These are phyloP conservation scores for Candida anutae DNA, from an alignment of 1,139 yeast species.

Conservation along the genomic window DNA sequence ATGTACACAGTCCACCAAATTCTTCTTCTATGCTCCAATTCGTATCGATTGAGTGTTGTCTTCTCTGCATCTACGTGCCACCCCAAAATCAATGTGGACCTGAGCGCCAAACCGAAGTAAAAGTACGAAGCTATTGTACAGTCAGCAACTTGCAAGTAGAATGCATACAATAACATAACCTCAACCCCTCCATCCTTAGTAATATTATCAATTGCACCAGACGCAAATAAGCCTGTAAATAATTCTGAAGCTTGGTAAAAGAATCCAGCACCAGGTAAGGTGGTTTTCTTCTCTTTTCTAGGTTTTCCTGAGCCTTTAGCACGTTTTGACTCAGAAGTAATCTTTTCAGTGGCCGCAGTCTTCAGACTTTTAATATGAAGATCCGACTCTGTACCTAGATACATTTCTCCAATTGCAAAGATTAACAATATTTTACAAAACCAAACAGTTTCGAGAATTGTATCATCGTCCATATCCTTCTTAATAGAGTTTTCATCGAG, in stretches of 20 bases:
- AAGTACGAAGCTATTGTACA: conserved; percentile 78
- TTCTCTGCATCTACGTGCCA: conserved; percentile 80
- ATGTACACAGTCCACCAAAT: conserved; percentile 91
- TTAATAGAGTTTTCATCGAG: conserved; percentile 37
- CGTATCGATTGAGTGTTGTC: conserved; percentile 53
- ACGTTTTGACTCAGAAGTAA: too few species aligned
- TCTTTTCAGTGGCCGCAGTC: conserved; percentile 23
- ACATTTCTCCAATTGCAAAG: conserved; percentile 83
- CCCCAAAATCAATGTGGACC: conserved; percentile 69
- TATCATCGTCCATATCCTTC: conserved; percentile 43
- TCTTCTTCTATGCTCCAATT: conserved; percentile 72
- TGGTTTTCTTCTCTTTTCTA: conserved; percentile 13
- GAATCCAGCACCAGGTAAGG: conserved; percentile 69
- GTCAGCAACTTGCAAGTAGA: conserved; percentile 78
- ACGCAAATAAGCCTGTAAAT: conserved; percentile 67
- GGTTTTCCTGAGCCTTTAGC: conserved; percentile 6
- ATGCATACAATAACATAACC: conserved; percentile 67
- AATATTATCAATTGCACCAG: conserved; percentile 71
- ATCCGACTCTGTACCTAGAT: conserved; percentile 59
- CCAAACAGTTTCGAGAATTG: conserved; percentile 70
- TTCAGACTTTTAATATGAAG: conserved; percentile 28
- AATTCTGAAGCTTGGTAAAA: conserved; percentile 70
- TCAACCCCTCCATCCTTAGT: conserved; percentile 82
- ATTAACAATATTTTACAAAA: conserved; percentile 68
- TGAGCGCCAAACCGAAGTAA: conserved; percentile 69